Conservation (phyloP, 768 basidiomycete genomes). For the Tricholoma sp. region DNA sequence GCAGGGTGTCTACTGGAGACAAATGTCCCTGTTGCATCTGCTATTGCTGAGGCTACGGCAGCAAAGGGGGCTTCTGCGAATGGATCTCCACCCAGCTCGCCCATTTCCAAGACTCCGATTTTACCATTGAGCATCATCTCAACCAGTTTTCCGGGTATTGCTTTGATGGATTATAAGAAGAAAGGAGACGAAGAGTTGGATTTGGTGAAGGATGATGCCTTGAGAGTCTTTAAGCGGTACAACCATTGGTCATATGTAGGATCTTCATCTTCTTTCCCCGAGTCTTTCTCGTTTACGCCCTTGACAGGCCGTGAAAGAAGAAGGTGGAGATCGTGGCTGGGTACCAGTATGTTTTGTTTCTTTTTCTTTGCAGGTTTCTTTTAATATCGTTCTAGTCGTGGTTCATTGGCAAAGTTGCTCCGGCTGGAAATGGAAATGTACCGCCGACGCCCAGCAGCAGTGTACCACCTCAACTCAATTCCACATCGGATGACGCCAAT, state of each 20-base stretch:
- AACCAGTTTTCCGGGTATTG: slow-evolving; percentile 96
- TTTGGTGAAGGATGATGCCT: slow-evolving; percentile 78
- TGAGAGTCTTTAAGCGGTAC: slow-evolving; percentile 96
- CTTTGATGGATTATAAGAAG: slow-evolving; percentile 93
- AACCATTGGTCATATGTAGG: slow-evolving; percentile 95
- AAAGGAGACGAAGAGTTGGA: slow-evolving; percentile 92
- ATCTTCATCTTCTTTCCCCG: slow-evolving; percentile 13
- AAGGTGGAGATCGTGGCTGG: slow-evolving; percentile 93
- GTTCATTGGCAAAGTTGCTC: slow-evolving; percentile 86
- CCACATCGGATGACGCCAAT: slow-evolving; percentile 30
- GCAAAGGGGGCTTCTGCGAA: slow-evolving; percentile 40
- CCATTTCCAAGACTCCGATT: slow-evolving; percentile 69
- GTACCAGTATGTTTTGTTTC: slow-evolving; percentile 60
- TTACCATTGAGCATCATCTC: slow-evolving; percentile 88
- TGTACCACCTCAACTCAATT: slow-evolving; percentile 24
- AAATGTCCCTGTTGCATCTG: slow-evolving; percentile 82
- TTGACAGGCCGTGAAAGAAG: slow-evolving; percentile 83
- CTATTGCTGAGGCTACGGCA: slow-evolving; percentile 77
- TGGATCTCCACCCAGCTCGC: slow-evolving; percentile 34
- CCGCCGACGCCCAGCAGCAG: slow-evolving; percentile 42
- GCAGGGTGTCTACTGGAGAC: slow-evolving; percentile 96
- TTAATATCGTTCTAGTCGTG: slow-evolving; percentile 54
- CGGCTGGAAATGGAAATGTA: slow-evolving; percentile 45
- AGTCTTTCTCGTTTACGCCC: slow-evolving; percentile 1
- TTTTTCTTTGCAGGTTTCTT: background rate